Evolutionary conservation across 202 grass and related monocot genomes (phyloP).

Genomic region (Zoysia matrella): DNA sequence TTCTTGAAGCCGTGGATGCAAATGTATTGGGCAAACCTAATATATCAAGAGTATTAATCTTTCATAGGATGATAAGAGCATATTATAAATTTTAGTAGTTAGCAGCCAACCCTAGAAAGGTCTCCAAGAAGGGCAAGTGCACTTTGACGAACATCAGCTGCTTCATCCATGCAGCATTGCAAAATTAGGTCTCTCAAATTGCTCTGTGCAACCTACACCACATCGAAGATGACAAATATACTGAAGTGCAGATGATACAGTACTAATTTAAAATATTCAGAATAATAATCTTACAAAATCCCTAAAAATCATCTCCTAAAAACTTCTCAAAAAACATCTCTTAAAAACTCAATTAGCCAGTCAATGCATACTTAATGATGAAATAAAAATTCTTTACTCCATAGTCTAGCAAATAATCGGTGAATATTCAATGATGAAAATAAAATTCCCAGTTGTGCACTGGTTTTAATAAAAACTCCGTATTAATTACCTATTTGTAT

Average conservation of each 20-base stretch:
- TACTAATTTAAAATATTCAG: conserved; percentile 14
- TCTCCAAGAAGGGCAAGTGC: conserved; percentile 94
- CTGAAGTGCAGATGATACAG: conserved; percentile 18
- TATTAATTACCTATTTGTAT: background rate
- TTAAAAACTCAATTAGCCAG: background rate
- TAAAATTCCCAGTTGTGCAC: background rate
- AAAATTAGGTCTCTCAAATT: conserved; percentile 93
- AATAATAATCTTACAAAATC: background rate
- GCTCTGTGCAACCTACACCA: conserved; percentile 84
- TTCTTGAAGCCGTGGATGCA: conserved; percentile 79
- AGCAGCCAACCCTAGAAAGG: conserved; percentile 83
- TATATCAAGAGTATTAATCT: conserved; percentile 31
- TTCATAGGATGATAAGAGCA: conserved; percentile 14
- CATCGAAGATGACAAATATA: conserved; percentile 23
- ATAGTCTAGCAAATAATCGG: background rate
- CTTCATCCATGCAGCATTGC: conserved; percentile 94
- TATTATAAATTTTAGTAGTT: conserved; percentile 25
- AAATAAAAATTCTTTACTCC: background rate
- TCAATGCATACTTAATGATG: background rate
- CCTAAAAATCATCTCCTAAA: no score
- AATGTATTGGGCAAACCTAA: conserved; percentile 93
- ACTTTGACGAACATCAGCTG: conserved; percentile 95
- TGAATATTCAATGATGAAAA: background rate
- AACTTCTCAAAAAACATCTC: background rate
- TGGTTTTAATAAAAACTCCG: background rate